Evolutionary conservation across 345 rosid species (phyloP).

Genomic region (Aurinia saxatilis): DNA sequence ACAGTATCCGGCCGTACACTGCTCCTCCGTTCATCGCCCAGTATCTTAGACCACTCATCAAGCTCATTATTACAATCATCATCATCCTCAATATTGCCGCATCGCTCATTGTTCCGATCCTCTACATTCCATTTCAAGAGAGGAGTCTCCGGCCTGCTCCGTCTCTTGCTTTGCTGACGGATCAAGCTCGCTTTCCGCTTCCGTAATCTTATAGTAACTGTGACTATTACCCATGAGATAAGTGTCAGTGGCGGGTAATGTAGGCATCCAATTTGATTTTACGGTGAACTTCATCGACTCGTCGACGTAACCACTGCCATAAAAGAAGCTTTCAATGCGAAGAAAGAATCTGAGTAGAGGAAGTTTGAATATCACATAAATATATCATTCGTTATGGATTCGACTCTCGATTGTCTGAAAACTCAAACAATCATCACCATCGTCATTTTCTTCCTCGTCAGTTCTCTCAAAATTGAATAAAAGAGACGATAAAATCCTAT

Average conservation of each 20-base stretch:
- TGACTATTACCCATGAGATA: constrained; percentile 37
- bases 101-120: constrained; percentile 27
- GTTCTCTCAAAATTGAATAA: no score
- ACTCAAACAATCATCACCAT: no score
- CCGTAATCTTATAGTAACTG: constrained; percentile 21
- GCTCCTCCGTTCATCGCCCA: constrained; percentile 25
- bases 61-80: constrained; percentile 21
- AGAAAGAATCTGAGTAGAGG: constrained; percentile 14
- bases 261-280: constrained; percentile 31
- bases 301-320: not conserved
- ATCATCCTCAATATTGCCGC: constrained; percentile 19
- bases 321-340: not conserved
- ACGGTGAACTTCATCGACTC: constrained; percentile 72
- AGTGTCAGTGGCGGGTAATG: constrained; percentile 25
- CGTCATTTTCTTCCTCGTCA: no score
- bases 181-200: constrained; percentile 35
- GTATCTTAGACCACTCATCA: constrained; percentile 8
- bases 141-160: constrained; percentile 62
- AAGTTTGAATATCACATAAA: no score
- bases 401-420: no score
- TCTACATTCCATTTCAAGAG: constrained; percentile 52
- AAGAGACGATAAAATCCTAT: no score
- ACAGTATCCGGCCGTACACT: constrained; percentile 38
- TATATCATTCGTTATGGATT: no score
- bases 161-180: constrained; percentile 36